phyloP scores from a whole-genome alignment of 768 basidiomycete genomes.

The Rhodotorula babjevae region DNA sequence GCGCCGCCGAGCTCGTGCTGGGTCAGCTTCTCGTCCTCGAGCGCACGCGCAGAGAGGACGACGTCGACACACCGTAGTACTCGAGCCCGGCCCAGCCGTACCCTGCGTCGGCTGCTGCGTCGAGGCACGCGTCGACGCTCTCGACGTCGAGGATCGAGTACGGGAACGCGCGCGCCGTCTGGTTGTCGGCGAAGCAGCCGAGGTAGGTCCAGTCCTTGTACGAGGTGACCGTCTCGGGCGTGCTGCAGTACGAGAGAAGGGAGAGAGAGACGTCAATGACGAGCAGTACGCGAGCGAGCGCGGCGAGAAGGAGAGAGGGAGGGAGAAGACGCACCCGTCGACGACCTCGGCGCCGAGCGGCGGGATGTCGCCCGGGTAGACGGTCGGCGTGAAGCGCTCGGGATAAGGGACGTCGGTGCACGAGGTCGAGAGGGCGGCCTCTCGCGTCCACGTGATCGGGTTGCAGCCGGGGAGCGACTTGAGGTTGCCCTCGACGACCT shows the following conservation, averaged over 20 bases:
- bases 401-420: neutral
- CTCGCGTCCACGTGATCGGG: slow-evolving; percentile 4
- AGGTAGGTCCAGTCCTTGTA: slow-evolving; percentile 7
- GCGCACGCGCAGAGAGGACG: neutral
- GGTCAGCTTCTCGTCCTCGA: neutral
- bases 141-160: neutral
- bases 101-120: neutral
- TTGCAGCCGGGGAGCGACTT: slow-evolving; percentile 18
- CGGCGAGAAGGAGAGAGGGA: neutral
- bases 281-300: too few relatives aligned
- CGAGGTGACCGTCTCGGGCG: slow-evolving; percentile 1
- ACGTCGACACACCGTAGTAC: neutral
- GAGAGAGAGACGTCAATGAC: neutral
- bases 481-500: slow-evolving; percentile 5
- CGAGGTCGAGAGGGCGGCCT: neutral
- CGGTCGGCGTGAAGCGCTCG: neutral
- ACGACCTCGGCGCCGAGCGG: slow-evolving; percentile 11
- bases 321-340: neutral
- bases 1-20: neutral
- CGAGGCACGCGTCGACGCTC: slow-evolving; percentile 12
- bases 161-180: neutral
- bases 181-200: slow-evolving; percentile 13
- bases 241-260: neutral
- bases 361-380: slow-evolving; percentile 1
- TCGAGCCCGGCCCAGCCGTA: slow-evolving; percentile 10